Conservation (phyloP, 2,329 filamentous ascomycete genomes). For the Fusarium sp. region DNA sequence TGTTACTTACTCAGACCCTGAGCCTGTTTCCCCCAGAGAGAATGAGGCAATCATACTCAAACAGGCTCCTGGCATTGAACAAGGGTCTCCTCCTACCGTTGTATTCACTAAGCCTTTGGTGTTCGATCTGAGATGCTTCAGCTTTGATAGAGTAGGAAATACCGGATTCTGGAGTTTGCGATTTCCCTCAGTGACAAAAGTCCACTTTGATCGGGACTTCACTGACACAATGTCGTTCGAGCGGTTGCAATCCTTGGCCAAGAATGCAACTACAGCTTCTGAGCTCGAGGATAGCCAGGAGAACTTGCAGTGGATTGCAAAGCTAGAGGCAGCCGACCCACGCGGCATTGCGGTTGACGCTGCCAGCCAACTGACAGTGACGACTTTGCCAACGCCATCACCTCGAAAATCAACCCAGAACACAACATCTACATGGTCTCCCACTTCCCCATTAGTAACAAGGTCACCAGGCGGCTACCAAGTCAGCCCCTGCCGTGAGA, state of each 20-base stretch:
- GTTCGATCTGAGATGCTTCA: conserved; percentile 82
- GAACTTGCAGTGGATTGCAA: conserved; percentile 68
- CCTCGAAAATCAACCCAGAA: conserved; percentile 46
- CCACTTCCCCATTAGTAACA: conserved; percentile 19
- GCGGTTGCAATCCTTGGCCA: conserved; percentile 75
- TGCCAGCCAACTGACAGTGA: conserved; percentile 58
- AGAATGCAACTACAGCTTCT: conserved; percentile 62
- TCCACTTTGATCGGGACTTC: conserved; percentile 80
- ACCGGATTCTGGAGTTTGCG: conserved; percentile 78
- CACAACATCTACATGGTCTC: conserved; percentile 32
- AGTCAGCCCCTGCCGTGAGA: neutral
- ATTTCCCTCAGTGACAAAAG: conserved; percentile 79
- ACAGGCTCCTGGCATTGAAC: conserved; percentile 58
- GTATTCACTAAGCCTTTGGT: conserved; percentile 78
- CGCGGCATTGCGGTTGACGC: conserved; percentile 56
- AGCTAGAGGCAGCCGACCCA: conserved; percentile 67
- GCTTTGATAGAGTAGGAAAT: conserved; percentile 78
- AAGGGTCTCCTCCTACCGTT: conserved; percentile 56
- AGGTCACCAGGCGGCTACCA: neutral
- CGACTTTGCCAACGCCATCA: conserved; percentile 52
- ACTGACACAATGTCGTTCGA: conserved; percentile 75
- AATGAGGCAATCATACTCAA: conserved; percentile 59
- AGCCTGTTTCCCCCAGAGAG: conserved; percentile 51
- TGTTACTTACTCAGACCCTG: conserved; percentile 59
- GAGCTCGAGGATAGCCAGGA: conserved; percentile 68